Evolutionary conservation across 139 green algal genomes (phyloP), one percentile per base, ranked within the genome.

Genomic region (Diplosphaera chodatii): DNA sequence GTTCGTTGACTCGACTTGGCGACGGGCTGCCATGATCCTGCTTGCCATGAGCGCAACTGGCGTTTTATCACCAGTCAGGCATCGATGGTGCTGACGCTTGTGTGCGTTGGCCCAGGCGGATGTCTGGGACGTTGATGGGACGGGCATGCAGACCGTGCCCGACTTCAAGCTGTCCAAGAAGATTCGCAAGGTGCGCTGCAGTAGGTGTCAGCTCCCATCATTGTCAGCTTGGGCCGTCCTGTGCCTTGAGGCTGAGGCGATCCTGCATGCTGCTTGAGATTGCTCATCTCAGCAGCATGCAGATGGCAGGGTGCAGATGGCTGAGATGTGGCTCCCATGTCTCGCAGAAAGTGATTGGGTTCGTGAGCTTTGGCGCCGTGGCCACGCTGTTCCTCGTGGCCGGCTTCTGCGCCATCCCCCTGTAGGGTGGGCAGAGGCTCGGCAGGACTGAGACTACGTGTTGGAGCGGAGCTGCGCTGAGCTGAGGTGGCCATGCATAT

Each of bases 121-220:
- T 65, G 73, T 78, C 62, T 78, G 73, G 73, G 73, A 78, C 65
- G 73, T 78, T 29, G 73, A 78, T 40, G 73, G 73, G 8, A 78
- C 73, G 41, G 73, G 73, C 55, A 78, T 78, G 73, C 70, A 75
- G 70, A 33, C 55, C 21, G 32, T 73, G 32, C 29, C 33, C 4
- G 68, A 73, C 68, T 40, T 40, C 23, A 28, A 73, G 8, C 29
- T 73, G 6, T 40, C 33, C 31, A 40, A 59, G 68, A 40, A 33
- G 18, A 73, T 73, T 59, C 68, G 68, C 55, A 73, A 55, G 68
- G 68, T 73, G 55, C 1, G 68, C n/a, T n/a, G n/a, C n/a, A n/a
- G n/a, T n/a, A n/a, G n/a, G n/a, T n/a, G n/a, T n/a, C n/a, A n/a
- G n/a, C n/a, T n/a, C n/a, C n/a, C n/a, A n/a, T n/a, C n/a, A n/a